Evolutionary conservation across 768 basidiomycete species (phyloP).

Genomic region (Leucocoprinus leucothites): DNA sequence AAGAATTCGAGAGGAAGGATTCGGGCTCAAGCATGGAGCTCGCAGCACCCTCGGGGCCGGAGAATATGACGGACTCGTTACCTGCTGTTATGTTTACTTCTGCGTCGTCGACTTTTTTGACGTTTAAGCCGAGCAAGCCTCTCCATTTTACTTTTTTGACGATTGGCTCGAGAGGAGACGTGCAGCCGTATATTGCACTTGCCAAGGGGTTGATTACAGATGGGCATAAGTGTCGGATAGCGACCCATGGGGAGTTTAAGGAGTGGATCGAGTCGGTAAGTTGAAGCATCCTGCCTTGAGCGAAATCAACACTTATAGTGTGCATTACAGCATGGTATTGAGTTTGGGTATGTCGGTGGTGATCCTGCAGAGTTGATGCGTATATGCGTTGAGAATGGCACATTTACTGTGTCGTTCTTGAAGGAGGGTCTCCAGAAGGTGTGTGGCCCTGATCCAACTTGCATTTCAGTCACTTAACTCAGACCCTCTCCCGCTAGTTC

Average conservation of each 20-base stretch:
- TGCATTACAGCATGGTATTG: constrained; percentile 80
- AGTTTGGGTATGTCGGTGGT: constrained; percentile 91
- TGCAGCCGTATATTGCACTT: constrained; percentile 96
- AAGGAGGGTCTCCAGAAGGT: constrained; percentile 90
- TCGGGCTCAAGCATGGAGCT: constrained; percentile 36
- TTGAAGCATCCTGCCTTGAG: constrained; percentile 3
- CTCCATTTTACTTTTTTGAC: constrained; percentile 93
- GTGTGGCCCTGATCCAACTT: constrained; percentile 9
- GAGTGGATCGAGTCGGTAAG: constrained; percentile 94
- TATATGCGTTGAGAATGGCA: constrained; percentile 97
- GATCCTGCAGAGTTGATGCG: constrained; percentile 98
- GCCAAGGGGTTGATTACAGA: constrained; percentile 89
- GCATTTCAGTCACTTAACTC: background rate
- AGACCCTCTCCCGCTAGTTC: constrained; percentile 52
- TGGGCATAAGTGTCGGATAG: constrained; percentile 87
- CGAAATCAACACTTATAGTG: background rate
- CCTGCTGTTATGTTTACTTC: constrained; percentile 97
- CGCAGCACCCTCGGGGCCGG: constrained; percentile 40
- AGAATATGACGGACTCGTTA: constrained; percentile 62
- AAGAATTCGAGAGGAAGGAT: constrained; percentile 70
- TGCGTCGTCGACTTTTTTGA: constrained; percentile 93
- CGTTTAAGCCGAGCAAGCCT: constrained; percentile 86
- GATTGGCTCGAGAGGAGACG: constrained; percentile 95
- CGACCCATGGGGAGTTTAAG: constrained; percentile 92
- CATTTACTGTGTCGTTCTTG: constrained; percentile 92